Conservation (phyloP, 495 filamentous ascomycete genomes). For the Polyplosphaeria fusca region DNA sequence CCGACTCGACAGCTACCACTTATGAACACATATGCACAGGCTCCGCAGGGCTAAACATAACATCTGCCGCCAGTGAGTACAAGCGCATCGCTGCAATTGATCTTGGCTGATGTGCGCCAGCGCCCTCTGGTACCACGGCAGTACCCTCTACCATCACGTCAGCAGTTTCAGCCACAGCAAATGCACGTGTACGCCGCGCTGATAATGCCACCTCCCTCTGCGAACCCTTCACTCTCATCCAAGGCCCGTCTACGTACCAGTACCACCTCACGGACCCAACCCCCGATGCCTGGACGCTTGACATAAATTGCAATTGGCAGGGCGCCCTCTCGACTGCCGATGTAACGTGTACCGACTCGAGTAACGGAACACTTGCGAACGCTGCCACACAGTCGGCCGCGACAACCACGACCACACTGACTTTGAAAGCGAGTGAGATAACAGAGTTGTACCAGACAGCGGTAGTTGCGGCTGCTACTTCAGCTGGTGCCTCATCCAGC, state of each 20-base stretch:
- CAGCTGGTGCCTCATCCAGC: not conserved
- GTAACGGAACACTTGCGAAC: not conserved
- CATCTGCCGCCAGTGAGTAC: too few species aligned
- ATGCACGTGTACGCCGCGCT: constrained; percentile 4
- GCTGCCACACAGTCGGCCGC: too few species aligned
- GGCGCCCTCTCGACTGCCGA: constrained; percentile 1
- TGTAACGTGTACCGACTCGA: not conserved
- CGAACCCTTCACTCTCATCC: constrained; percentile 5
- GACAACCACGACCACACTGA: too few species aligned
- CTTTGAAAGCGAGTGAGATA: not conserved
- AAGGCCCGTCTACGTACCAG: constrained; percentile 5
- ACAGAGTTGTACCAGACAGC: not conserved
- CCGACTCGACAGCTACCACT: constrained; percentile 1
- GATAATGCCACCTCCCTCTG: not conserved
- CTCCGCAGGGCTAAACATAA: too few species aligned
- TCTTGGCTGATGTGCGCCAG: too few species aligned
- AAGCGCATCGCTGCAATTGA: too few species aligned
- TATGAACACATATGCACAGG: constrained; percentile 4
- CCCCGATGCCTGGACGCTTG: not conserved
- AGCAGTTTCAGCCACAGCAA: not conserved
- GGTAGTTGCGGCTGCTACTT: not conserved
- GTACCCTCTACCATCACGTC: too few species aligned
- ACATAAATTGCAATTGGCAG: constrained; percentile 1
- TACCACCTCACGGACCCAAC: constrained; percentile 10
- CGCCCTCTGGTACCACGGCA: not conserved